Conservation (phyloP, 805 yeast species). For the Hanseniaspora jakobsenii region DNA sequence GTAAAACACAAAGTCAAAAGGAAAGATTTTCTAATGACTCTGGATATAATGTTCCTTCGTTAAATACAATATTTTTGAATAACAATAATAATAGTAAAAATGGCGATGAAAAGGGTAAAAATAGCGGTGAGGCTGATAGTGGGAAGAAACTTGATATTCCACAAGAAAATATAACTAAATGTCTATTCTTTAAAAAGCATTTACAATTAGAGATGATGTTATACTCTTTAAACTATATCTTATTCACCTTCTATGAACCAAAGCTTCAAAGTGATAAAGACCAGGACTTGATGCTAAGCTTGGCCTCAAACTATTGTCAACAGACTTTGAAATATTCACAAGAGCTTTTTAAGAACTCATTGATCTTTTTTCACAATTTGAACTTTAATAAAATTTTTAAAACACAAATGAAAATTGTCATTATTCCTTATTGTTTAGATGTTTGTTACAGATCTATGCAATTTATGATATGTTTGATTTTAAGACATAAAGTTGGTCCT, state of each 20-base stretch:
- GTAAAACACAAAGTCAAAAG: slow-evolving; percentile 13
- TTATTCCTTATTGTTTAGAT: slow-evolving; percentile 40
- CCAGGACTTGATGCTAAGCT: slow-evolving; percentile 26
- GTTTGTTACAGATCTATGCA: slow-evolving; percentile 47
- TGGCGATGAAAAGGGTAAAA: too few species aligned
- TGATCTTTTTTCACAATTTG: slow-evolving; percentile 32
- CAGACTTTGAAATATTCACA: slow-evolving; percentile 33
- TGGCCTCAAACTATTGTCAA: slow-evolving; percentile 34
- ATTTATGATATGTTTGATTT: slow-evolving; percentile 43
- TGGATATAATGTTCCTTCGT: slow-evolving; percentile 25
- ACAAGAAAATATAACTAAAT: slow-evolving; percentile 32
- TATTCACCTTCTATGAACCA: slow-evolving; percentile 36
- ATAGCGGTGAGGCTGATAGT: neutral
- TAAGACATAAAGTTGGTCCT: slow-evolving; percentile 39
- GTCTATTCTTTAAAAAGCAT: slow-evolving; percentile 31
- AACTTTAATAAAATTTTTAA: slow-evolving; percentile 26
- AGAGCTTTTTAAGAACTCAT: slow-evolving; percentile 34
- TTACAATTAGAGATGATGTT: slow-evolving; percentile 37
- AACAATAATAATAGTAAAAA: neutral
- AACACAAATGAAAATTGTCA: slow-evolving; percentile 32
- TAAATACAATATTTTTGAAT: slow-evolving; percentile 22
- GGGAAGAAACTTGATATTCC: slow-evolving; percentile 31
- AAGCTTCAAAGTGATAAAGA: slow-evolving; percentile 24
- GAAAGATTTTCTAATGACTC: slow-evolving; percentile 12
- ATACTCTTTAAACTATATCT: slow-evolving; percentile 40